Conservation (phyloP, 2,329 filamentous ascomycete species). For the Exophiala sideris region DNA sequence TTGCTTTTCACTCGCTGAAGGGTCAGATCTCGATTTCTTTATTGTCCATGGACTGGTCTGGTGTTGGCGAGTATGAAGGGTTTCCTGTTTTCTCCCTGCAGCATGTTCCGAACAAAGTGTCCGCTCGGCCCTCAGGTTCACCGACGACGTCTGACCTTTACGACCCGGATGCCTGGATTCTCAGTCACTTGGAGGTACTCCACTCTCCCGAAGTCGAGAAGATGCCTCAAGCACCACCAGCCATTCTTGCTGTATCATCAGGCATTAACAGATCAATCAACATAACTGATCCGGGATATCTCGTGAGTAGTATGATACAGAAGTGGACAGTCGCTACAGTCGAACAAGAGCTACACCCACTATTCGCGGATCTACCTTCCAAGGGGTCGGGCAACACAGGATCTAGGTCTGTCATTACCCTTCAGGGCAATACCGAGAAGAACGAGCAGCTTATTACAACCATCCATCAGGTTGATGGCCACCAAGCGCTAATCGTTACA, state of each 20-base stretch:
- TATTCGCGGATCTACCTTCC: conserved; percentile 67
- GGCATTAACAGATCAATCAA: conserved; percentile 51
- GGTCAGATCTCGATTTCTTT: conserved; percentile 21
- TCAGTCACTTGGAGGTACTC: conserved; percentile 74
- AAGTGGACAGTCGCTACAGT: conserved; percentile 74
- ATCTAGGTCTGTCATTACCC: conserved; percentile 6
- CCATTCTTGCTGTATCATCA: conserved; percentile 71
- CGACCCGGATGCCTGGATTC: conserved; percentile 47
- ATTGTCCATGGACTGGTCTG: conserved; percentile 33
- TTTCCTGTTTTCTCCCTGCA: conserved; percentile 26
- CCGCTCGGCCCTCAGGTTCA: conserved; percentile 22
- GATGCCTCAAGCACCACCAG: conserved; percentile 57
- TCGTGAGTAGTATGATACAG: conserved; percentile 70
- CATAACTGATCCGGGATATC: conserved; percentile 58
- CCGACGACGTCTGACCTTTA: conserved; percentile 34
- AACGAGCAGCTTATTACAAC: conserved; percentile 18
- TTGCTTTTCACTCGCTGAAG: conserved; percentile 20
- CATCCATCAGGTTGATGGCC: conserved; percentile 7
- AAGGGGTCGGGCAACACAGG: conserved; percentile 7
- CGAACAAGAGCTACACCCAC: conserved; percentile 65
- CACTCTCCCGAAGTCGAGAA: conserved; percentile 58
- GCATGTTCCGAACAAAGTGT: conserved; percentile 18
- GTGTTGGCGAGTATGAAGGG: conserved; percentile 37
- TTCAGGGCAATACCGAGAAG: conserved; percentile 19
- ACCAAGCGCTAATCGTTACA: conserved; percentile 15